Conservation (phyloP, 139 green algal species). For the Auxenochlorella pyrenoidosa region DNA sequence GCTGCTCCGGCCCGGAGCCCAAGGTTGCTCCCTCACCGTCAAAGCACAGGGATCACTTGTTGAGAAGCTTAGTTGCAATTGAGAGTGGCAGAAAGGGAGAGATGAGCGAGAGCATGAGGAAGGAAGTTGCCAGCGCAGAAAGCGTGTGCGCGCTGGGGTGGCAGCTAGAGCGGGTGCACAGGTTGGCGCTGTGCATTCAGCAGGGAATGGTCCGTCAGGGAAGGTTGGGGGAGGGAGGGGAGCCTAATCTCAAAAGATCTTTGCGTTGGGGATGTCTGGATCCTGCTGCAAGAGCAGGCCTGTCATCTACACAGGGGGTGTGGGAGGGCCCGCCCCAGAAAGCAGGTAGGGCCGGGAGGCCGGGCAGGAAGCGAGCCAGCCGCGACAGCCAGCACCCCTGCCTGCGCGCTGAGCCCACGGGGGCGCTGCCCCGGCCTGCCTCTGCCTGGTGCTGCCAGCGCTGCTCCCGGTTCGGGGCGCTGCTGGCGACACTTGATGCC, state of each 20-base stretch:
- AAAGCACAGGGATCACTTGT: no score
- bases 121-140: background rate
- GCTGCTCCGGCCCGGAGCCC: no score
- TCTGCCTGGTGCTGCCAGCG: background rate
- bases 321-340: background rate
- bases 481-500: background rate
- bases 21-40: no score
- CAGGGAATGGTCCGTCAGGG: background rate
- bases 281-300: constrained; percentile 1
- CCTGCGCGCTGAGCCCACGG: no score
- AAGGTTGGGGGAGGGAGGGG: background rate
- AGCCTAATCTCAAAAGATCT: background rate
- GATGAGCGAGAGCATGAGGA: background rate
- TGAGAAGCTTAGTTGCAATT: background rate
- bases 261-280: background rate
- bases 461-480: background rate
- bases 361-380: background rate
- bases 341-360: background rate
- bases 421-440: no score
- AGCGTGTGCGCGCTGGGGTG: background rate
- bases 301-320: background rate
- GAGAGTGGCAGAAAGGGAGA: background rate
- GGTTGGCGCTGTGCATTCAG: background rate
- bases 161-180: background rate
- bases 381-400: background rate